Base-by-base conservation (phyloP, 2,329 filamentous ascomycete species). In the Fusarium foetens region DNA sequence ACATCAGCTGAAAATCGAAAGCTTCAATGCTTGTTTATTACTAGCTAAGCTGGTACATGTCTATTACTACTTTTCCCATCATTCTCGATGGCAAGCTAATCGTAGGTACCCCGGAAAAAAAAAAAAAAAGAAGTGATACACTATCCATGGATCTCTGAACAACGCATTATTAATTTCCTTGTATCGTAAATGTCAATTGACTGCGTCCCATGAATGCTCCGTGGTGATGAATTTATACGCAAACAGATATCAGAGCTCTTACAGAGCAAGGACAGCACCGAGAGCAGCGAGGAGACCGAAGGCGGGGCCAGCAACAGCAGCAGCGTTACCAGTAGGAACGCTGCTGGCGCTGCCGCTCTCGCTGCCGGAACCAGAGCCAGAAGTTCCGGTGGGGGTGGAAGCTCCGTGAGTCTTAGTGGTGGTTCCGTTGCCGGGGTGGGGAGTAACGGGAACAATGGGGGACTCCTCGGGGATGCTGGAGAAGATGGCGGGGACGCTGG, bases 221-320 rank as follows among this genome's bases (percentile, higher is more conserved):
- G 41, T 45, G 16, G 19, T 35, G 25, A 53, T 43, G 49, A 33
- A 46, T 58, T 27, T 49, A 64, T 35, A 31, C 59, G 23, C 29
- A 33, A 41, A 39, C 46, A 42, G 19, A 39, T 49, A 60, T 58
- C 23, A 23, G n/a, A 8, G 23, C 57, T 62, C 58, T 77, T 80
- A 82, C 75, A 82, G 73, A 70, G 80, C 81, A 61, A 80, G 36
- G 38, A 72, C 76, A 35, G 77, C 79, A 35, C 78, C 80, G 41
- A 81, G 27, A 21, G 80, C 59, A 46, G 80, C 80, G 23, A 80
- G 76, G 13, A 81, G 35, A 27, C 78, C 79, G n/a, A 73, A 70
- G 41, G 73, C 76, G 39, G 77, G 78, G 43, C 68, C 79, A 23
- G 68, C 70, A n/a, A 70, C 43, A n/a, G 75, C 74, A 25, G 74